Evolutionary conservation across 208 protist genomes (phyloP), one percentile per base, ranked within the genome.

Genomic region (Vickermania ingenoplastis): DNA sequence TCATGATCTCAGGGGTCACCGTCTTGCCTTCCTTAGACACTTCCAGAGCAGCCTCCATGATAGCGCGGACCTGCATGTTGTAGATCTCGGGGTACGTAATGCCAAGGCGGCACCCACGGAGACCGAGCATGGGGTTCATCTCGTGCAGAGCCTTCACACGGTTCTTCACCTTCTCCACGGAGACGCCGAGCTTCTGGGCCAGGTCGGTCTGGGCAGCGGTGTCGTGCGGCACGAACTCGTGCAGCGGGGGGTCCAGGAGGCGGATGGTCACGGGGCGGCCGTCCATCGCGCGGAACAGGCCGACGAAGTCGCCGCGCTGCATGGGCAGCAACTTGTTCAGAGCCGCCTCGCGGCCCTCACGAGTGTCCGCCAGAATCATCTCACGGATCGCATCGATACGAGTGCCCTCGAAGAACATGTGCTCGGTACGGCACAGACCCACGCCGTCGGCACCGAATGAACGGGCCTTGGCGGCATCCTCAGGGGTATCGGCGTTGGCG

Each of bases 111-210:
- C 87, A 95, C 24, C 96, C 96, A 41, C 96, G 72, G 66, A 94
- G 84, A 24, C 96, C 96, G 25, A 98, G 75, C 95, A 98, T 97
- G 41, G 96, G 96, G 81, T 98, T 98, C 56, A 69, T 50, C 82
- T 98, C 96, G 57, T 92, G 68, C 53, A 97, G 77, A 14, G 64
- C 64, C 68, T 87, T 80, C 61, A 97, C 81, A 49, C 82, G 87
- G 54, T 75, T 61, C 31, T 69, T 48, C 45, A 96, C 73, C 63
- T 86, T 75, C 66, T 84, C 72, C 22, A 73, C 54, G 3, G 77
- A 49, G 21, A 94, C 57, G 55, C 72, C 69, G 3, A 94, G 31
- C 66, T 86, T 79, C 26, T 82, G 51, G 21, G 91, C 86, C 4
- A 96, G 76, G 27, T 89, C 87, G 23, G 51, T 53, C 75, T 89